Base-by-base conservation (phyloP, 2,329 filamentous ascomycete species). In the Aureobasidium musti region DNA sequence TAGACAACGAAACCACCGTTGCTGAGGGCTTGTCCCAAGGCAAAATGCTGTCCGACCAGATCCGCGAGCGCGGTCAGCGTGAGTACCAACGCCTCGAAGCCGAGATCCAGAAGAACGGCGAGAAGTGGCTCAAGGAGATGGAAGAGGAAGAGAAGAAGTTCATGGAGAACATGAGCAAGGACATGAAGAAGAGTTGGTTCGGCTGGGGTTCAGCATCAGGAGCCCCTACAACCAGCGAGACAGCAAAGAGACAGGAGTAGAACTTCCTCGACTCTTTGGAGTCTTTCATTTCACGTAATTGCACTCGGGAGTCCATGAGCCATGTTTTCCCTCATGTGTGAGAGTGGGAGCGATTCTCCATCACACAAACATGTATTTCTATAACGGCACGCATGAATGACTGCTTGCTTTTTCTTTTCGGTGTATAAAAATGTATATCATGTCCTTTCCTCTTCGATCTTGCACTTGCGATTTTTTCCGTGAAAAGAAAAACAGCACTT, bases 11-110 rank as follows among this genome's bases (percentile, higher is more conserved):
- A 19, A 83, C 86, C 69, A 87, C 84, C 71, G 84, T 90, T 0
- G 84, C 85, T 2, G 91, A 96, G 76, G 92, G 91, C 14, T 86
- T 95, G 69, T 88, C 90, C 2, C 89, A 97, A 78, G 95, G 94
- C 73, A 99, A 98, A 86, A 97, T 98, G 91, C 82, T 97, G 71
- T 92, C 93, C 79, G 95, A 99, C 75, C 89, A 96, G 77, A 92
- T 95, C 60, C 88, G 95, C 59, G 95, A 99, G 80, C 86, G 92
- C 59, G 95, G 95, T 39, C 91, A 93, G 80, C 89, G 89, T 77
- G 90, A 93, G 79, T 99, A 98, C 79, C 87, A 96, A 82, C 80
- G 89, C 72, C 84, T 98, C 69, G 94, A 98, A 79, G 89, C 89
- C 79, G 90, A 97, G 81, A 96, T 99, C 73, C 86, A 90, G 54